phyloP scores from a whole-genome alignment of 805 yeast genomes.

The Komagataella mondaviorum region DNA sequence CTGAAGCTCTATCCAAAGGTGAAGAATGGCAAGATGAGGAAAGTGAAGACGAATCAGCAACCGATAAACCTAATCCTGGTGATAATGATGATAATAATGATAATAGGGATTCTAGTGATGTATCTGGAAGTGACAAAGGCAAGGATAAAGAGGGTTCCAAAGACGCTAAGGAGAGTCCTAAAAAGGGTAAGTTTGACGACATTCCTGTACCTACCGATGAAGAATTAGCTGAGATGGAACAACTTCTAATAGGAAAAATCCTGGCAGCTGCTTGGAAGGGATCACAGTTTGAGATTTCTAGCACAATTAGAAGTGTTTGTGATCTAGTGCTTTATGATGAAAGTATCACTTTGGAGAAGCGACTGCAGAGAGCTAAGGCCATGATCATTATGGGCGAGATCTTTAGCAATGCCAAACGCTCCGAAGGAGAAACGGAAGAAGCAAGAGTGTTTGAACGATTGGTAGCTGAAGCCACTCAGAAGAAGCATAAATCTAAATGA shows the following conservation, averaged over 20 bases:
- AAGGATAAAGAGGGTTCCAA: background rate
- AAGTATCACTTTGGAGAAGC: slow-evolving; percentile 40
- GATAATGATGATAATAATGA: slow-evolving; percentile 8
- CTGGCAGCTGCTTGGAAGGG: slow-evolving; percentile 94
- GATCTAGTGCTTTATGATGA: slow-evolving; percentile 67
- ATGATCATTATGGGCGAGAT: slow-evolving; percentile 57
- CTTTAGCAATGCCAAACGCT: slow-evolving; percentile 53
- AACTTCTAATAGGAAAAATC: slow-evolving; percentile 74
- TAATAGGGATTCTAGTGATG: background rate
- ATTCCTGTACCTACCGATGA: slow-evolving; percentile 34
- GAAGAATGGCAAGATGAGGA: background rate
- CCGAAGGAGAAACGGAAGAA: slow-evolving; percentile 86
- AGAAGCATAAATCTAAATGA: slow-evolving; percentile 28
- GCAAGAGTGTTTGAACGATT: slow-evolving; percentile 84
- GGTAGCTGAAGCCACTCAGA: slow-evolving; percentile 72
- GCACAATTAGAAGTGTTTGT: slow-evolving; percentile 71
- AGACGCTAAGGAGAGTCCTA: slow-evolving; percentile 7
- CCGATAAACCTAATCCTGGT: slow-evolving; percentile 21
- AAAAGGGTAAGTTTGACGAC: slow-evolving; percentile 12
- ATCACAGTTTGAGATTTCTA: slow-evolving; percentile 73
- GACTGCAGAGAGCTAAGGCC: slow-evolving; percentile 70
- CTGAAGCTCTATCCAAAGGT: background rate
- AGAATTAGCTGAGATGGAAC: slow-evolving; percentile 62
- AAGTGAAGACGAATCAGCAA: slow-evolving; percentile 8
- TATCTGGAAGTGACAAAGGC: background rate